Base-by-base conservation (phyloP, 495 filamentous ascomycete species). In the Lindgomyces ingoldianus region DNA sequence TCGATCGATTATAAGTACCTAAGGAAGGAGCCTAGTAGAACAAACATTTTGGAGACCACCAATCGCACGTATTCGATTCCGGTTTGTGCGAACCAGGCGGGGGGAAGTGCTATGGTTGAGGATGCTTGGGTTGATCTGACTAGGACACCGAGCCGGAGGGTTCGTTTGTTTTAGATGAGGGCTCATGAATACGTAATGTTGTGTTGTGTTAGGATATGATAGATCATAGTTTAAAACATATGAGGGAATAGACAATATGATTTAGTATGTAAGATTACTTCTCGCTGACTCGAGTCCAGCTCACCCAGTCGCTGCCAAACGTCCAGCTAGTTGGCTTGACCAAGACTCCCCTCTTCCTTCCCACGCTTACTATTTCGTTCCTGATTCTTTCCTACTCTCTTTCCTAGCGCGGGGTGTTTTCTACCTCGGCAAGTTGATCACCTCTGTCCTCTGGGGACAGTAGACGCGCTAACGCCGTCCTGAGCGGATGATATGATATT, bases 1-100 rank as follows among this genome's bases (percentile, higher is more conserved):
- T 67, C 63, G 3, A 76, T 91, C 27, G 58, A 84, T 73, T 90
- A 89, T 70, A 89, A 89, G 75, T 91, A 83, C 69, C 83, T 90
- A 58, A 79, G 81, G 11, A 77, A 85, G 45, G 76, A 80, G 54
- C 70, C 73, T 1, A 78, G 85, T 72, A 81, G 84, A 6, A 57
- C 22, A 6, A 64, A 57, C 18, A 30, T 71, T 14, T 68, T 44
- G 25, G 72, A 74, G 70, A 45, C 22, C 4, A 29, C 4, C n/a
- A 71, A 73, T 64, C 46, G 64, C 26, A 67, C 58, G 42, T 24
- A 33, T 1, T 18, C 16, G 25, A 42, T 62, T 21, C 57, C 58
- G 21, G 24, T 2, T 8, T 67, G 64, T 52, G 47, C 22, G 30
- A 48, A 19, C 39, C 2, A 9, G 46, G 56, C 18, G 1, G 63